Evolutionary conservation across 2,329 filamentous ascomycete species (phyloP), one percentile per base, ranked within the genome.

Genomic region (Xylariaceae sp.): DNA sequence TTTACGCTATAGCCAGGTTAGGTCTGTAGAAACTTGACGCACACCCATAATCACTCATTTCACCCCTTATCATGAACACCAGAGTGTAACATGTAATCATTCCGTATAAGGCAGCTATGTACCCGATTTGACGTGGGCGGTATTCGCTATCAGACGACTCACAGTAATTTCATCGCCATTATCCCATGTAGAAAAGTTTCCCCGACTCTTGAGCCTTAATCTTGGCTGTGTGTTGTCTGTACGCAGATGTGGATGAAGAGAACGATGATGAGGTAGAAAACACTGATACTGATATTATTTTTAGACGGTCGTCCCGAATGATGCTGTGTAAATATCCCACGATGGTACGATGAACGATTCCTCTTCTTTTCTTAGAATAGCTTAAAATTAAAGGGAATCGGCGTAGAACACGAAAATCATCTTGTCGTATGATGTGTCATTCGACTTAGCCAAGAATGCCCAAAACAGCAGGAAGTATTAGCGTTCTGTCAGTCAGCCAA

Each of bases 371-470:
- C 51, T 47, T 23, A 21, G 40, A 11, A 50, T 47, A 44, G 47
- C 16, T 43, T 56, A 52, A 48, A 43, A 52, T 52, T 48, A 51
- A 48, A 16, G 37, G 12, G 3, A 28, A 19, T 17, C 29, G 16
- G 28, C 21, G 34, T 21, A 29, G 17, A 37, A 6, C 34, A 37
- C 40, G 11, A 37, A 24, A 58, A 51, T 40, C n/a, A 58, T 34
- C n/a, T n/a, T 34, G 31, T 60, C 56, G 56, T 60, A 60, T 53
- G 56, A 56, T 60, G 33, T 58, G 56, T 59, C 56, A 47, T 60
- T 56, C 52, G 56, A 56, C 52, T 53, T 24, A n/a, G n/a, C n/a
- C n/a, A n/a, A n/a, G n/a, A n/a, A n/a, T n/a, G n/a, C n/a, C n/a
- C n/a, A n/a, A n/a, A n/a, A n/a, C n/a, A n/a, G n/a, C n/a, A n/a